A percentile compares a stretch with the other conserved stretches of the same genome.
phyloP scores from a whole-genome alignment of 345 rosid species.

The Cardamine occulta region DNA sequence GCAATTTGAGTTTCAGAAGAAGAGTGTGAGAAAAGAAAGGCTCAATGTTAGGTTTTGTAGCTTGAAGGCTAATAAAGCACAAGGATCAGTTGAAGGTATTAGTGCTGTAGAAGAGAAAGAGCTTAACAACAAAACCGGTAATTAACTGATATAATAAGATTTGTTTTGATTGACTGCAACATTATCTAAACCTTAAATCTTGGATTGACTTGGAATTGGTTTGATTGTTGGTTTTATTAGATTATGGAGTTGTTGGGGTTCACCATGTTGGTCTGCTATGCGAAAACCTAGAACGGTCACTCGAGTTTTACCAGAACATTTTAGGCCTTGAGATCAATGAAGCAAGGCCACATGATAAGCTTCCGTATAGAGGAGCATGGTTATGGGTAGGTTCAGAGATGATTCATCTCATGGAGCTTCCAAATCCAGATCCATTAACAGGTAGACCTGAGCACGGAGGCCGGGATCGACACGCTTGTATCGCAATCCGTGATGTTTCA shows the following conservation, averaged over 20 bases:
- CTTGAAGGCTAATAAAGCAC: constrained; percentile 52
- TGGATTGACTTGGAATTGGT: background rate
- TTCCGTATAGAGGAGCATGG: constrained; percentile 94
- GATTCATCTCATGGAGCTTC: constrained; percentile 99
- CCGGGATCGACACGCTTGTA: constrained; percentile 89
- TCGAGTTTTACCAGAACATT: constrained; percentile 80
- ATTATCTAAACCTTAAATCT: background rate
- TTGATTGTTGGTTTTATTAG: constrained; percentile 45
- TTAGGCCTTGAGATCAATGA: constrained; percentile 88
- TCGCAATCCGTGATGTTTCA: constrained; percentile 77
- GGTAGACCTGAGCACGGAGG: constrained; percentile 97
- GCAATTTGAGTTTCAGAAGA: constrained; percentile 38
- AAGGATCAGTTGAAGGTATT: constrained; percentile 56
- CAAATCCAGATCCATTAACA: constrained; percentile 89
- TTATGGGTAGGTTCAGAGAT: constrained; percentile 97
- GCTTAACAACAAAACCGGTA: constrained; percentile 58
- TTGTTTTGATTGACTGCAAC: background rate
- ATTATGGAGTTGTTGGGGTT: constrained; percentile 78
- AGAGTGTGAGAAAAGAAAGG: constrained; percentile 38
- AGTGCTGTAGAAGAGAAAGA: constrained; percentile 49
- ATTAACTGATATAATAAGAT: background rate
- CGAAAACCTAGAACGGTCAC: constrained; percentile 79
- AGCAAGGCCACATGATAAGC: constrained; percentile 93
- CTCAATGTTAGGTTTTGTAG: constrained; percentile 32
- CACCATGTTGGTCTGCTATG: constrained; percentile 95